These are phyloP conservation scores for Vigna nakashimae DNA, from an alignment of 306 rosid species.

Conservation along the genomic window DNA sequence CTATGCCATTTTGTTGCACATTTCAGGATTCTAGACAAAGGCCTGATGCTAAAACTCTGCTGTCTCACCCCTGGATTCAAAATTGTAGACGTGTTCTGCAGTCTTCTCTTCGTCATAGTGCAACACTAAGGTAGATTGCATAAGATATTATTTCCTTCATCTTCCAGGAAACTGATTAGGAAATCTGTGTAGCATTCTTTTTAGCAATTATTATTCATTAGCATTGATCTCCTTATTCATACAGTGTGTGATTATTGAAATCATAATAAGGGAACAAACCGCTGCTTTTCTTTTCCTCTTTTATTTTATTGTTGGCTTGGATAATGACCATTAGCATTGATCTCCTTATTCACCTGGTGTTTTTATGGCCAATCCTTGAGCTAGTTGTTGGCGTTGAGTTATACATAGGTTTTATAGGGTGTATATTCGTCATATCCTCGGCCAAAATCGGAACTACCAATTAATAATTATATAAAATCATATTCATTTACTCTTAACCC, in stretches of 20 bases:
- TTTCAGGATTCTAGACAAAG: conserved; percentile 98
- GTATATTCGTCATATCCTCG: too few relatives aligned
- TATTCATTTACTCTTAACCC: not conserved
- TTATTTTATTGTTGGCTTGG: not conserved
- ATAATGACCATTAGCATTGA: conserved; percentile 9
- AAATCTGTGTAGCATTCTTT: conserved; percentile 4
- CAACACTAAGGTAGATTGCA: conserved; percentile 71
- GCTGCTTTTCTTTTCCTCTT: not conserved
- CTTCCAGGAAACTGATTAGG: not conserved
- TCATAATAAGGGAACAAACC: not conserved
- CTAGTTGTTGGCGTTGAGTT: too few relatives aligned
- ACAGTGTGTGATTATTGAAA: not conserved
- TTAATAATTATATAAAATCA: not conserved
- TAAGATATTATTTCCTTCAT: conserved; percentile 29
- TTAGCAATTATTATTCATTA: not conserved
- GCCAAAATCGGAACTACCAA: not conserved
- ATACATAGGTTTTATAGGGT: too few relatives aligned
- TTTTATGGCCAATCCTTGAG: not conserved
- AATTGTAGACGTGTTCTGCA: conserved; percentile 86
- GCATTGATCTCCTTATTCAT: too few relatives aligned
- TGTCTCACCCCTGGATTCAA: conserved; percentile 96
- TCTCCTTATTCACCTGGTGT: not conserved
- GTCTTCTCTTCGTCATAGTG: conserved; percentile 95
- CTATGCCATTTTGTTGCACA: conserved; percentile 44
- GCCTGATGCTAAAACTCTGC: conserved; percentile 95